Base-by-base conservation (phyloP, 331 rosid genomes). In the Erythrophleum ivorense region DNA sequence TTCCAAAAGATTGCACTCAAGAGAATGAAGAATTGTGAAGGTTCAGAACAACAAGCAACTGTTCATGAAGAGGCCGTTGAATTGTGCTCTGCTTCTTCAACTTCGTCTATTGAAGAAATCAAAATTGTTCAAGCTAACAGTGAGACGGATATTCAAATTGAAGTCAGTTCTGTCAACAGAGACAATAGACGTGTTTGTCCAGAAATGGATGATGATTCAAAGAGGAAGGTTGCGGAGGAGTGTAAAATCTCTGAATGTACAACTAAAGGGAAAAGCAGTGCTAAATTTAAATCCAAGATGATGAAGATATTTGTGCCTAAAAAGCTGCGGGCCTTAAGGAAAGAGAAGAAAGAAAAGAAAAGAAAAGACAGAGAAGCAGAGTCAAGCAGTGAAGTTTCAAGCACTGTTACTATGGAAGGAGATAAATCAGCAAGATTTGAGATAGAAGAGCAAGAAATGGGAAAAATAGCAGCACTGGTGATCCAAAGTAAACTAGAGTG, bases 291-390 rank as follows among this genome's bases (percentile, higher is more conserved):
- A 77, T 81, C 90, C 11, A 87, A 87, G 82, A 58, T 89, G 40
- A 69, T 91, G 13, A 89, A 84, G 85, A 86, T 81, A 49, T 11
- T 91, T 12, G 75, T 89, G 78, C 86, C 89, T 9, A 91, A 85
- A 76, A 91, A 80, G 82, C 64, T 86, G 68, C 78, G 89, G 19
- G 48, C 54, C 54, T 77, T 31, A 48, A 85, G 46, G 68, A 88
- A 67, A 55, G 78, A 58, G 41, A 31, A 81, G n/a, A 85, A 49
- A 36, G 49, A 40, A 24, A 82, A 63, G 24, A 89, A 31, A 29
- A 21, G 16, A 5, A 58, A 52, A 71, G 63, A 9, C 43, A 34
- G 43, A 45, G 43, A 24, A 53, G 46, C 71, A 40, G 67, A 75
- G 62, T 19, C 76, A 2, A 69, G 41, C 24, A 55, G 72, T 70